These are phyloP conservation scores for Pseudozyma thailandica DNA, from an alignment of 1,284 basidiomycete species.

Conservation along the genomic window DNA sequence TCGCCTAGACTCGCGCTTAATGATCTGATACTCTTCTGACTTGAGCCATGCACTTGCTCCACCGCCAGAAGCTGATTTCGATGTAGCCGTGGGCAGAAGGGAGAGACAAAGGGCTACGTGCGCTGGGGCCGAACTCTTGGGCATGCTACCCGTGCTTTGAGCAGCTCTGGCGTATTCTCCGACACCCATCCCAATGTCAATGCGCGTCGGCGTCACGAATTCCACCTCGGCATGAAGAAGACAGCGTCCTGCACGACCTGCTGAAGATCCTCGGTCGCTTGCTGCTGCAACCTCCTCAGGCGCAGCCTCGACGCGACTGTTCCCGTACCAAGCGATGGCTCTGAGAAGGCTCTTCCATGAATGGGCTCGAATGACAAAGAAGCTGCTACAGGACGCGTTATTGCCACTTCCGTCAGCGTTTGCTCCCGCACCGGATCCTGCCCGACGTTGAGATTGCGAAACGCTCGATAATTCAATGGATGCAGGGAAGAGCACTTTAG, in stretches of 20 bases:
- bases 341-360: conserved; percentile 57
- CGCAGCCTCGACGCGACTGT: conserved; percentile 50
- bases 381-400: no score
- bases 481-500: conserved; percentile 38
- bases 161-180: conserved; percentile 27
- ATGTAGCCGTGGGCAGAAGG: conserved; percentile 18
- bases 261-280: conserved; percentile 6
- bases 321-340: conserved; percentile 59
- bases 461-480: conserved; percentile 30
- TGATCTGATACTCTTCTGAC: conserved; percentile 25
- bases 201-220: conserved; percentile 52
- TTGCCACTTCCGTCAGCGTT: not conserved
- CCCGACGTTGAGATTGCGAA: not conserved
- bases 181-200: conserved; percentile 25
- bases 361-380: conserved; percentile 51
- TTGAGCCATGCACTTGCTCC: conserved; percentile 30
- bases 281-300: conserved; percentile 49
- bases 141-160: conserved; percentile 23
- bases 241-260: conserved; percentile 1
- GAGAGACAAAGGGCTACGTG: conserved; percentile 55
- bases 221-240: conserved; percentile 48
- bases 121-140: conserved; percentile 31
- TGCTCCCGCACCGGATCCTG: not conserved
- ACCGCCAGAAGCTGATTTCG: conserved; percentile 4
- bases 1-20: conserved; percentile 43